Conservation (phyloP, 1,284 basidiomycete species). For the Vanrija sp. region DNA sequence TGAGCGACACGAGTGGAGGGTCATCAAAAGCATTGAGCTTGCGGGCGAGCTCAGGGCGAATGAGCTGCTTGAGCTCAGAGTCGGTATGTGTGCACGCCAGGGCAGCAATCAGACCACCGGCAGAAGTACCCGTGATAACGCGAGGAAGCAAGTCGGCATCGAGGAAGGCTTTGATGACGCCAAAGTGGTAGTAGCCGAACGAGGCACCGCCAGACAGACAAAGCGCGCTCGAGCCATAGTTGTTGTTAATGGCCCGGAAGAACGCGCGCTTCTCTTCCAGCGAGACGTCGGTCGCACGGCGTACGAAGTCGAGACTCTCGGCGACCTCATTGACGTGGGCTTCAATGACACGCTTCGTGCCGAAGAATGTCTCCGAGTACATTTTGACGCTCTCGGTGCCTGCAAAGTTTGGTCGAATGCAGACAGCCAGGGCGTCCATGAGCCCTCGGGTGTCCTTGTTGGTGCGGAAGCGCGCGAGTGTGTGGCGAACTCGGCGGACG, state of each 20-base stretch:
- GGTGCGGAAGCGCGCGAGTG: conserved; percentile 32
- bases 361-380: conserved; percentile 82
- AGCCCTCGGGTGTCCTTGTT: conserved; percentile 73
- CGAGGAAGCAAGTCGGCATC: conserved; percentile 82
- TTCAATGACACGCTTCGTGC: conserved; percentile 85
- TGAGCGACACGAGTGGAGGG: conserved; percentile 68
- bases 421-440: conserved; percentile 86
- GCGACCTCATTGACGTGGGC: conserved; percentile 79
- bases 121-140: conserved; percentile 84
- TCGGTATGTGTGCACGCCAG: conserved; percentile 84
- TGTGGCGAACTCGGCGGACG: conserved; percentile 38
- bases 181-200: conserved; percentile 76
- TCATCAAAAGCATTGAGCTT: conserved; percentile 91
- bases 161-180: conserved; percentile 86
- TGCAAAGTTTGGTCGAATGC: conserved; percentile 89
- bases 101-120: conserved; percentile 80
- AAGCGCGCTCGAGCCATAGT: conserved; percentile 83
- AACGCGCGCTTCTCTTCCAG: conserved; percentile 87
- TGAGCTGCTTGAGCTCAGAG: conserved; percentile 71
- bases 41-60: conserved; percentile 78
- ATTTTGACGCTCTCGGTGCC: conserved; percentile 85
- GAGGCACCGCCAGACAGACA: conserved; percentile 92
- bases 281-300: conserved; percentile 66
- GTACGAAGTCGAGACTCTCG: conserved; percentile 66
- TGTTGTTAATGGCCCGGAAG: conserved; percentile 81